These are phyloP conservation scores for Oryza officinalis DNA, from an alignment of 176 grass and related monocot species.

Conservation along the genomic window DNA sequence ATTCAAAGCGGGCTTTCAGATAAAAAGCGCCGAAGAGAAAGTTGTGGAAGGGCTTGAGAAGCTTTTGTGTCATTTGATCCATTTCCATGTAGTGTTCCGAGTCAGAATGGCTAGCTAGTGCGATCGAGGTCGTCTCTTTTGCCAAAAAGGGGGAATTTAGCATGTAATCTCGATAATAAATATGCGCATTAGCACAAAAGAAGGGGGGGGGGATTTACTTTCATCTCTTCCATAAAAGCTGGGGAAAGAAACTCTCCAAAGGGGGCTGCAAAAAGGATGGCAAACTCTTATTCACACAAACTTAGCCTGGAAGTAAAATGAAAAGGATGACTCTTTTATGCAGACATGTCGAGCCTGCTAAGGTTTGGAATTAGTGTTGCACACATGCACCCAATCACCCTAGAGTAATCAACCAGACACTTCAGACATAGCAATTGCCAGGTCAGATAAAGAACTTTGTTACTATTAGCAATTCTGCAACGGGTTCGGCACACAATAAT, in stretches of 20 bases:
- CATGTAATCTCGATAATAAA: background rate
- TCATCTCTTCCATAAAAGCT: background rate
- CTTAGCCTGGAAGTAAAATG: conserved; percentile 30
- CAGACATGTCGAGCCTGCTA: background rate
- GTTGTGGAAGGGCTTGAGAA: background rate
- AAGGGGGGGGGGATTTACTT: background rate
- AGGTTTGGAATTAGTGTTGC: background rate
- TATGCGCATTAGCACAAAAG: background rate
- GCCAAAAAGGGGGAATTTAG: background rate
- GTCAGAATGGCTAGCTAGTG: background rate
- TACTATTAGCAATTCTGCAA: background rate
- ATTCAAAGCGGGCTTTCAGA: background rate
- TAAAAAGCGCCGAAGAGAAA: conserved; percentile 12
- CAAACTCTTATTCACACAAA: background rate
- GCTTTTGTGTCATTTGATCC: conserved; percentile 23
- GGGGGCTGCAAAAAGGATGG: background rate
- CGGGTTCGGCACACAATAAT: background rate
- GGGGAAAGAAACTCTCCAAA: background rate
- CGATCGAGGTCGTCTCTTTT: background rate
- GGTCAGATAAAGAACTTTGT: too few relatives aligned
- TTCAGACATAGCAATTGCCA: background rate
- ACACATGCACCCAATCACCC: background rate
- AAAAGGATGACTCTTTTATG: background rate
- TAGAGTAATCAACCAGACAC: background rate
- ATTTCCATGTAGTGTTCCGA: background rate